These are phyloP conservation scores for Phytophthora sp. DNA, from an alignment of 352 stramenopile species.

Conservation along the genomic window DNA sequence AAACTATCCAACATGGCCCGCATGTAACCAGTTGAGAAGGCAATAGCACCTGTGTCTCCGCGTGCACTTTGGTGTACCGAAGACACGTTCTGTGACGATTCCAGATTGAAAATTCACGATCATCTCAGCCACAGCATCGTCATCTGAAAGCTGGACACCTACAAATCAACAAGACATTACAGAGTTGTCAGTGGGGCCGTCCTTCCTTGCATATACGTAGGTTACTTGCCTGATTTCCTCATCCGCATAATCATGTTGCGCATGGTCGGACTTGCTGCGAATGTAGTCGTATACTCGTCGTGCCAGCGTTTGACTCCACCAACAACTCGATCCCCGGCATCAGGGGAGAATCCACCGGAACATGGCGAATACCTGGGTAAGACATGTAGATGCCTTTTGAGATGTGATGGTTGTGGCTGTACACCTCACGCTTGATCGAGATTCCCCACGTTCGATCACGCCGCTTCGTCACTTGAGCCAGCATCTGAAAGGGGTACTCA, in stretches of 20 bases:
- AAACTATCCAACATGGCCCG: constrained; percentile 8
- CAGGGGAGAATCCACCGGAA: constrained; percentile 4
- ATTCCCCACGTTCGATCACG: neutral
- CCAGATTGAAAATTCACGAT: constrained; percentile 14
- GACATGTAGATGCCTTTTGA: constrained; percentile 11
- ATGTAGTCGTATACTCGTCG: constrained; percentile 15
- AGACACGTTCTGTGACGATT: neutral
- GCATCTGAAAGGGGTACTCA: constrained; percentile 13
- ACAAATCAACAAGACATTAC: neutral
- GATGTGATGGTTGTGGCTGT: constrained; percentile 6
- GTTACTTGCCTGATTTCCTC: neutral
- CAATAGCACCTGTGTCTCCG: constrained; percentile 18
- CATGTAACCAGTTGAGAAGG: constrained; percentile 5
- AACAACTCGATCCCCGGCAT: constrained; percentile 14
- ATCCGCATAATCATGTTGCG: neutral
- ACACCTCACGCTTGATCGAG: constrained; percentile 5
- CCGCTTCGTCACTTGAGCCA: constrained; percentile 14
- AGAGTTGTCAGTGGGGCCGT: too few relatives aligned
- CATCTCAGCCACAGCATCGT: constrained; percentile 11
- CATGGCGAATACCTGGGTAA: constrained; percentile 28
- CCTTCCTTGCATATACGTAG: neutral
- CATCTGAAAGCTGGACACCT: constrained; percentile 2
- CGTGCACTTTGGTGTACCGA: constrained; percentile 9
- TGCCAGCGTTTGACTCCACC: constrained; percentile 1
- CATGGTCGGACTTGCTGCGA: constrained; percentile 9